Conservation (phyloP, 768 basidiomycete species). For the Tulasnella sp. region DNA sequence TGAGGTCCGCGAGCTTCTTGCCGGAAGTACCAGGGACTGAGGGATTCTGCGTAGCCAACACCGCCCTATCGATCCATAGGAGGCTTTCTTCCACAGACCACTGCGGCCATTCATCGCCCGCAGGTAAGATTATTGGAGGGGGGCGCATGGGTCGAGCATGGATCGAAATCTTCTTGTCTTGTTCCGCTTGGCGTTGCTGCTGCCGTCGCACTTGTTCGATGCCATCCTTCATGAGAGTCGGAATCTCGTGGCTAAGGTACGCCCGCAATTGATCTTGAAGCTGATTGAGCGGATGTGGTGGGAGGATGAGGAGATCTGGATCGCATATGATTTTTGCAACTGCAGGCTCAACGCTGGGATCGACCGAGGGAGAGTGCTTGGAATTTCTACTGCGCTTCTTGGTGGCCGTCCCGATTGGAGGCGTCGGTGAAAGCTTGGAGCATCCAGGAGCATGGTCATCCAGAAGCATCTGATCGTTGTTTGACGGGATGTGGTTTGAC, state of each 20-base stretch:
- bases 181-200: slow-evolving; percentile 11
- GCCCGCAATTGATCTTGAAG: slow-evolving; percentile 14
- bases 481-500: not conserved
- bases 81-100: slow-evolving; percentile 18
- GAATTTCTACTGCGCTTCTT: too few relatives aligned
- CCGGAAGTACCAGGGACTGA: not conserved
- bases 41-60: not conserved
- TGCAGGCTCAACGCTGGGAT: too few relatives aligned
- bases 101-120: slow-evolving; percentile 15
- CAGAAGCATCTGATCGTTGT: not conserved
- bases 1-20: slow-evolving; percentile 17
- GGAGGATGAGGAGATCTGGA: not conserved
- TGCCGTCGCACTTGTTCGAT: slow-evolving; percentile 7
- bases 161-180: slow-evolving; percentile 9
- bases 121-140: slow-evolving; percentile 8
- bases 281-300: not conserved
- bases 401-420: too few relatives aligned
- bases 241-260: slow-evolving; percentile 7
- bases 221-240: slow-evolving; percentile 4
- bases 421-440: too few relatives aligned
- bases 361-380: too few relatives aligned
- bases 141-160: slow-evolving; percentile 10
- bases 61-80: slow-evolving; percentile 15
- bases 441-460: not conserved
- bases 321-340: too few relatives aligned